Percentiles rank a stretch among this genome's conserved stretches.
Conservation (phyloP, 2,329 filamentous ascomycete genomes). For the Penicillium brasilianum region DNA sequence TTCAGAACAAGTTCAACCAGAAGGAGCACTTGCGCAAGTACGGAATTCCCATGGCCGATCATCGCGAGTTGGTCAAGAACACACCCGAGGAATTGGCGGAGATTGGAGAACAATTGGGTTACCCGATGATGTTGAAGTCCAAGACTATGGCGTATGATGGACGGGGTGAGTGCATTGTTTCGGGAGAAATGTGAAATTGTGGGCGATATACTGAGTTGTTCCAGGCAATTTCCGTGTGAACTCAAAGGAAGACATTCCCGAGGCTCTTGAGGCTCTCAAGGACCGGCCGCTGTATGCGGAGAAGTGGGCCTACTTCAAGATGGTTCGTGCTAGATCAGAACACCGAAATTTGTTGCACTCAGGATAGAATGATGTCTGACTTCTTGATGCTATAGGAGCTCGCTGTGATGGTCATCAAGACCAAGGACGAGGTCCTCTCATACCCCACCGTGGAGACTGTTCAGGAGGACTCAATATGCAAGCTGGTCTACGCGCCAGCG, state of each 20-base stretch:
- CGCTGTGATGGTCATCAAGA: slow-evolving; percentile 93
- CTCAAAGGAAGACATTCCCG: slow-evolving; percentile 62
- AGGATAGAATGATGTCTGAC: not conserved
- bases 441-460: slow-evolving; percentile 94
- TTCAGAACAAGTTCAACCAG: slow-evolving; percentile 92
- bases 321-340: slow-evolving; percentile 44
- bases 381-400: slow-evolving; percentile 61
- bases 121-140: slow-evolving; percentile 91
- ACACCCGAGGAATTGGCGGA: slow-evolving; percentile 66
- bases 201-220: slow-evolving; percentile 12
- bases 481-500: slow-evolving; percentile 85
- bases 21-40: slow-evolving; percentile 76
- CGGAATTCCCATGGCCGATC: slow-evolving; percentile 74
- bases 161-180: slow-evolving; percentile 60
- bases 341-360: not conserved
- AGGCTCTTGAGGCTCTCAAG: slow-evolving; percentile 72
- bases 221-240: slow-evolving; percentile 69
- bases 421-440: slow-evolving; percentile 72
- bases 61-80: slow-evolving; percentile 67
- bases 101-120: slow-evolving; percentile 70
- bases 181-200: not conserved
- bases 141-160: slow-evolving; percentile 92
- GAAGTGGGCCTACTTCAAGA: slow-evolving; percentile 82
- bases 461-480: slow-evolving; percentile 94
- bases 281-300: slow-evolving; percentile 80